These are phyloP conservation scores for Exidia glandulosa DNA, from an alignment of 768 basidiomycete genomes.

Conservation along the genomic window DNA sequence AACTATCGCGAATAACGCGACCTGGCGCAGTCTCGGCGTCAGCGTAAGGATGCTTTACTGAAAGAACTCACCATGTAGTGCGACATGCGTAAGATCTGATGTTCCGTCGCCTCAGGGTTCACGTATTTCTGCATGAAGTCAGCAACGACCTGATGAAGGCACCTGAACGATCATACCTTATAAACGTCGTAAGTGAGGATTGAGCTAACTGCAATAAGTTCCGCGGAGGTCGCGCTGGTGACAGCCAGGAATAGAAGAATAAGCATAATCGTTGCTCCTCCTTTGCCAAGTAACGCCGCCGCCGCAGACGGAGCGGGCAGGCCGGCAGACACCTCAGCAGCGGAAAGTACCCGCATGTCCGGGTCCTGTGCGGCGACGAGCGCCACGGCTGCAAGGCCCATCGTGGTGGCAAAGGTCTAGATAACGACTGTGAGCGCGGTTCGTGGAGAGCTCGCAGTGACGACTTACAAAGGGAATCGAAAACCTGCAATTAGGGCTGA, in stretches of 20 bases:
- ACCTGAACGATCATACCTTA: constrained; percentile 32
- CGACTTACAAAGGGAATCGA: constrained; percentile 57
- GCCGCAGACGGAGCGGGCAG: constrained; percentile 79
- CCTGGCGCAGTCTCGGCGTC: constrained; percentile 24
- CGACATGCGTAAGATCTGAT: constrained; percentile 56
- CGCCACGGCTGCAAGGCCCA: constrained; percentile 82
- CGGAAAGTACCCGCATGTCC: constrained; percentile 31
- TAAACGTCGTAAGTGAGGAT: constrained; percentile 80
- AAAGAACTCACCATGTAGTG: constrained; percentile 45
- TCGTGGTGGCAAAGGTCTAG: constrained; percentile 63
- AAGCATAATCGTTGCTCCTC: constrained; percentile 69
- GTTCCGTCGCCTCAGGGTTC: constrained; percentile 70
- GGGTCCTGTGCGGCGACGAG: constrained; percentile 37
- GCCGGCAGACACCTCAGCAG: constrained; percentile 75
- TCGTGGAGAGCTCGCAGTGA: not conserved
- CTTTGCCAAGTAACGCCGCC: constrained; percentile 65
- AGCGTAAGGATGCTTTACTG: not conserved
- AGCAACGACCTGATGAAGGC: not conserved
- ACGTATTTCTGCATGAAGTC: constrained; percentile 45
- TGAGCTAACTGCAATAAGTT: constrained; percentile 83
- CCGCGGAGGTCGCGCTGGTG: constrained; percentile 76
- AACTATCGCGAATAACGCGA: constrained; percentile 57
- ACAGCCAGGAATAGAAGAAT: constrained; percentile 81
- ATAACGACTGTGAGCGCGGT: not conserved
- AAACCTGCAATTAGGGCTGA: constrained; percentile 35